Percentiles rank a stretch among this genome's conserved stretches.
Conservation (phyloP, 495 filamentous ascomycete genomes). For the Neurospora sp. region DNA sequence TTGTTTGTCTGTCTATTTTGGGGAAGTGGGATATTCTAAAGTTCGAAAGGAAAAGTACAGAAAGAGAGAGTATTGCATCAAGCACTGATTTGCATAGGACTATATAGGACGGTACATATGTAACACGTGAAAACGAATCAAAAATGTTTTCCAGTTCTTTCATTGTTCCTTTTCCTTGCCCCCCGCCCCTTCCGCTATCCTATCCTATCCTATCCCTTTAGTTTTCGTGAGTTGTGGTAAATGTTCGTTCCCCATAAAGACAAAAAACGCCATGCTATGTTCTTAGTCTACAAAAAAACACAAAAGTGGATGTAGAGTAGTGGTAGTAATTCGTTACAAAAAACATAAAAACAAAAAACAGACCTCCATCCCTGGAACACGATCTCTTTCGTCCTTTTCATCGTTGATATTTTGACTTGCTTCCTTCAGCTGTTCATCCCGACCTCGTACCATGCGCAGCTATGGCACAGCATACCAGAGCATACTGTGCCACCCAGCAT, state of each 20-base stretch:
- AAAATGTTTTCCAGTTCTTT: not conserved
- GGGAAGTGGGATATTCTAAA: not conserved
- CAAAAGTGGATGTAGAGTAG: not conserved
- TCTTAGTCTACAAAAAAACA: not conserved
- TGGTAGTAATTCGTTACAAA: not conserved
- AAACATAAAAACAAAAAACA: not conserved
- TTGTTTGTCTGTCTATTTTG: not conserved
- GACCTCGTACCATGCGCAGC: not conserved
- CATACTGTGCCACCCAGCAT: not conserved
- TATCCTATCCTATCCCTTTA: not conserved
- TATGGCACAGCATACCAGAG: not conserved
- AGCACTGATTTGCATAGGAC: not conserved
- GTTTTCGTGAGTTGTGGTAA: not conserved
- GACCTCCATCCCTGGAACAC: not conserved
- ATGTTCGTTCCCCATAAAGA: not conserved
- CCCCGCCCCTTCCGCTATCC: not conserved
- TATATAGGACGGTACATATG: not conserved
- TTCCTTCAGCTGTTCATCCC: not conserved
- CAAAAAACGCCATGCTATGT: not conserved
- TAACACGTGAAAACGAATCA: not conserved
- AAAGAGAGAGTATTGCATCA: not conserved
- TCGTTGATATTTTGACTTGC: not conserved
- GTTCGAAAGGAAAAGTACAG: not conserved
- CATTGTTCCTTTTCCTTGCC: not conserved
- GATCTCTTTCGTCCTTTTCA: not conserved